Evolutionary conservation across 371 early-diverging fungal species (phyloP), one percentile per base, ranked within the genome.

Genomic region (Mucor circinelloides): DNA sequence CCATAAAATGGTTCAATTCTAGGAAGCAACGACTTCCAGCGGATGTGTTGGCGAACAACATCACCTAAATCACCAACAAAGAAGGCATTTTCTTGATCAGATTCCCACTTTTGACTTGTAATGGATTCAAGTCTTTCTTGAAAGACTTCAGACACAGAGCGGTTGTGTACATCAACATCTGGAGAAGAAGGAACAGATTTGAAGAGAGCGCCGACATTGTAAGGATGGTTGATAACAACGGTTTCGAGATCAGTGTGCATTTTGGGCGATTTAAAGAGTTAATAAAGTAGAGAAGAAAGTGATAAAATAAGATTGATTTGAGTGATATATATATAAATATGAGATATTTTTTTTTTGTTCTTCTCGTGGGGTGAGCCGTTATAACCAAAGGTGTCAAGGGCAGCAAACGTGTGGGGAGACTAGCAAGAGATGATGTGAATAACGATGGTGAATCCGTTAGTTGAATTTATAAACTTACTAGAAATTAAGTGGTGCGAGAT

Each of bases 1-100:
- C 91, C 94, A 80, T 92, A 97, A 81, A 95, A 96, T 23, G 99
- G 99, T 78, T 96, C 91, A 60, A 99, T 93, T 63, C 95, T 89
- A 34, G 98, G 97, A 63, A 99, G 81, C 56, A 87, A 81, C 27
- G 78, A 65, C 70, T 85, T 85, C 96, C 96, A 99, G 63, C 90
- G 91, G 44, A 78, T 62, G 72, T 92, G 90, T 85, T 97, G 97
- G 60, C 94, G 90, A 46, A 85, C 84, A 27, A 98, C 88, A 76
- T 92, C 91, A 63, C 95, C 97, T 64, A 98, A 72, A 76, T 99
- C 98, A 54, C 87, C 93, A 40, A 97, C 94, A 79, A 90, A 96
- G 76, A 99, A 99, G 25, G 98, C 91, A 69, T 95, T 95, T 72
- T 94, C 94, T 63, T 86, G 86, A 66, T 88, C 90, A 48, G 74